These are phyloP conservation scores for Suhomyces sp. DNA, from an alignment of 805 yeast species.

Conservation along the genomic window DNA sequence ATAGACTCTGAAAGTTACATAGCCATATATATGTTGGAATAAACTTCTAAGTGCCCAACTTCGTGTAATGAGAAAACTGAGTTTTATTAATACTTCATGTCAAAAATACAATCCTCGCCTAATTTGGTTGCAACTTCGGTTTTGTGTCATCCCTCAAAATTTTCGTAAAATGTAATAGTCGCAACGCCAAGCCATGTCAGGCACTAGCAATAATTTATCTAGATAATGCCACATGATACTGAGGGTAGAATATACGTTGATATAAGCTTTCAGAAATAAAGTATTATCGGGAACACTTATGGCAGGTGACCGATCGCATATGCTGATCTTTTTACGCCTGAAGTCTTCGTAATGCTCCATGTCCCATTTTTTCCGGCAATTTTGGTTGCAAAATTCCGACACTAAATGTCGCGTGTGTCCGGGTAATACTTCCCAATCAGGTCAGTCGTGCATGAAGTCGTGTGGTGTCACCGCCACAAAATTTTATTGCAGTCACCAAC, in stretches of 20 bases:
- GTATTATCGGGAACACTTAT: background rate
- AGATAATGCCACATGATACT: background rate
- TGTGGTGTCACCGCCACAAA: conserved; percentile 4
- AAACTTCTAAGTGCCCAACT: background rate
- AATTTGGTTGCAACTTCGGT: background rate
- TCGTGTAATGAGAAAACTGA: background rate
- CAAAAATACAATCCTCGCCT: background rate
- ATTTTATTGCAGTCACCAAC: conserved; percentile 8
- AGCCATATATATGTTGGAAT: background rate
- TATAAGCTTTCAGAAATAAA: too few relatives aligned
- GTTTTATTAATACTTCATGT: background rate
- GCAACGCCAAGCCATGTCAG: background rate
- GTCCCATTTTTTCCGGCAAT: background rate
- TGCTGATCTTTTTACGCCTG: background rate
- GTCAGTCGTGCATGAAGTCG: conserved; percentile 4
- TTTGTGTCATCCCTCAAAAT: background rate
- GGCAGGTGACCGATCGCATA: background rate
- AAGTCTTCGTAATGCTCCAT: background rate
- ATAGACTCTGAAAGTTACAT: background rate
- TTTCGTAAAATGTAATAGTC: background rate
- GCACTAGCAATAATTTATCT: background rate
- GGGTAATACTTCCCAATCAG: conserved; percentile 2
- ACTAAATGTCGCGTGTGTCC: background rate
- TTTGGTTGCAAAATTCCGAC: conserved; percentile 5
- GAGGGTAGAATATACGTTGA: background rate